Percentiles rank a stretch among this genome's conserved stretches.
These are phyloP conservation scores for Trichosporon ovoides DNA, from an alignment of 1,284 basidiomycete species.

Conservation along the genomic window DNA sequence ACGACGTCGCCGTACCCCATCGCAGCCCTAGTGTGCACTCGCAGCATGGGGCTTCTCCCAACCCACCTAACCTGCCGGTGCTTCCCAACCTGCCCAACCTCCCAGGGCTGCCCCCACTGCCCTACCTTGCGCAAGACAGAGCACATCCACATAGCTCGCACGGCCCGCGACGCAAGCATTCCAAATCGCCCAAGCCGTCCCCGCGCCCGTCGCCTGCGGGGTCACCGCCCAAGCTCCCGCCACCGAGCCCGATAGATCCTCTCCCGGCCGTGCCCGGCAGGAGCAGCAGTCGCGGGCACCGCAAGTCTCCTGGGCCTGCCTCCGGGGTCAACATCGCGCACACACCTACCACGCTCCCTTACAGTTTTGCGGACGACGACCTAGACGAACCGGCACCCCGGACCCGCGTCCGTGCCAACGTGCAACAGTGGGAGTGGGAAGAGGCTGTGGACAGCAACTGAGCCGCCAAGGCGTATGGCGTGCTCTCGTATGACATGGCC, in stretches of 20 bases:
- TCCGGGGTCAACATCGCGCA: neutral
- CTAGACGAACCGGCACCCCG: neutral
- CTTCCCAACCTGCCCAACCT: neutral
- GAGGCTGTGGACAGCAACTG: neutral
- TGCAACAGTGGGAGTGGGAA: slow-evolving; percentile 1
- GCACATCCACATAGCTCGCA: neutral
- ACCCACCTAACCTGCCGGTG: too few relatives aligned
- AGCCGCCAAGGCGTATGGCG: neutral
- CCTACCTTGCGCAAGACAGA: neutral
- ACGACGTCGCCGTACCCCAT: neutral
- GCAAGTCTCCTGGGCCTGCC: neutral
- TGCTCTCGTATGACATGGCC: too few relatives aligned
- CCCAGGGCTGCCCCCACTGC: too few relatives aligned
- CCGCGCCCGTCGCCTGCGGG: neutral
- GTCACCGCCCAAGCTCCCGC: neutral
- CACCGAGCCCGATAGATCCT: neutral
- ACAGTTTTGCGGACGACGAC: neutral
- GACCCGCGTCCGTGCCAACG: neutral
- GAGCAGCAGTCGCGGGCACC: neutral
- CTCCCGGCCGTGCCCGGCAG: neutral
- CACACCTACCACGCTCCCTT: neutral
- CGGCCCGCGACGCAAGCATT: neutral
- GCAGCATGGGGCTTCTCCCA: neutral
- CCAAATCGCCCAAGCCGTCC: neutral
- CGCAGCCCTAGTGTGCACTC: neutral